A percentile compares a stretch with the other conserved stretches of the same genome.
Evolutionary conservation across 495 filamentous ascomycete species (phyloP).

Genomic region (Pyrenula aspistea): DNA sequence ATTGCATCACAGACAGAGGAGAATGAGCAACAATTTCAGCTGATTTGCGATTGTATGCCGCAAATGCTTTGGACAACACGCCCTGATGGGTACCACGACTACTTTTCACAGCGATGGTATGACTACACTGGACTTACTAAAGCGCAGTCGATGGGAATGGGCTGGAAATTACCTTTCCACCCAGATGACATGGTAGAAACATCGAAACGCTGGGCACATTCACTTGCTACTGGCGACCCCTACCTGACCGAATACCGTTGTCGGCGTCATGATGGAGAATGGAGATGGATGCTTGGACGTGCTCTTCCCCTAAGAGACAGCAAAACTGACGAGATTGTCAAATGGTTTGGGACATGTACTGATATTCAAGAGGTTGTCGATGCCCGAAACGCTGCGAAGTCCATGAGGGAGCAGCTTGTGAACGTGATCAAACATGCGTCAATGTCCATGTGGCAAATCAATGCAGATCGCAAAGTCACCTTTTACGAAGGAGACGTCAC

Average conservation of each 20-base stretch:
- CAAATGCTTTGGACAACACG: conserved; percentile 57
- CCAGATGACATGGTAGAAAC: conserved; percentile 43
- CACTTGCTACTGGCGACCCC: conserved; percentile 48
- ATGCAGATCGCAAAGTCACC: conserved; percentile 40
- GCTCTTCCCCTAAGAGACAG: conserved; percentile 50
- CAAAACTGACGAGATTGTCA: conserved; percentile 47
- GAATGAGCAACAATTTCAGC: conserved; percentile 53
- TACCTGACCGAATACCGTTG: conserved; percentile 59
- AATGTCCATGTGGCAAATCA: conserved; percentile 57
- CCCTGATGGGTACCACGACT: conserved; percentile 48
- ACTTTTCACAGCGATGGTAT: conserved; percentile 58
- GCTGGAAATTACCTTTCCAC: conserved; percentile 31
- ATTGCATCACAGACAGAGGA: conserved; percentile 48
- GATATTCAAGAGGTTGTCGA: conserved; percentile 34
- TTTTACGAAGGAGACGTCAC: conserved; percentile 51
- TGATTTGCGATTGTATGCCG: conserved; percentile 60
- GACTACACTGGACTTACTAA: conserved; percentile 53
- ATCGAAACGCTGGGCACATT: conserved; percentile 39
- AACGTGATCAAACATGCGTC: conserved; percentile 56
- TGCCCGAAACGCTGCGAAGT: conserved; percentile 43
- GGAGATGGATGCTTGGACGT: conserved; percentile 60
- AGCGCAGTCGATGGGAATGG: conserved; percentile 32
- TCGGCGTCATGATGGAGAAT: conserved; percentile 45
- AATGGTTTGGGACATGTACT: conserved; percentile 50
- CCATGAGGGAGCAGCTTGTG: conserved; percentile 48